Evolutionary conservation across 2,329 filamentous ascomycete genomes (phyloP), one percentile per base, ranked within the genome.

Genomic region (Trichophyton schoenleinii): DNA sequence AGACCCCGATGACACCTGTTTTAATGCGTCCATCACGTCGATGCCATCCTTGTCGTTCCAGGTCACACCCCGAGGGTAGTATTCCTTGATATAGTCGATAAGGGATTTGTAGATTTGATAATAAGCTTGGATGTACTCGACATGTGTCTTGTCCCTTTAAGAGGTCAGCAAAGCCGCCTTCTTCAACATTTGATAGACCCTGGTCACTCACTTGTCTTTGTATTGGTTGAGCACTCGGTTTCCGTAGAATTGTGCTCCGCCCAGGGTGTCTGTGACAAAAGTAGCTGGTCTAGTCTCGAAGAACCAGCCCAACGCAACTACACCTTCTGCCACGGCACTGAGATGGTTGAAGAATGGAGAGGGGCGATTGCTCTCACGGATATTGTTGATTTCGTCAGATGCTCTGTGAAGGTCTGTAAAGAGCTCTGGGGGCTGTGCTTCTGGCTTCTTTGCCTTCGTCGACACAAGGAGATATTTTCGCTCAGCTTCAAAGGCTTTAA

Each of bases 181-280:
- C 18, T 15, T 15, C 31, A 25, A 31, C 31, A 28, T 15, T 49
- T 9, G 0, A 31, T 11, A 13, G 28, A 15, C 4, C 15, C 15
- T 3, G 22, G 58, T 15, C 31, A 64, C 81, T 67, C 72, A 87
- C 85, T 84, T 87, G 65, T 88, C 91, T 76, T 95, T 96, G 74
- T 88, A 86, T 68, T 95, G 88, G 76, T 91, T 95, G 67, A 97
- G 78, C 42, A 99, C 89, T 68, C 91, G 85, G 78, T 99, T 97
- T 38, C 94, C 94, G 69, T 89, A 96, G 78, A 95, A 95, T 72
- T 97, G 87, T 46, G 91, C 89, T 58, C 90, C 87, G 34, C 87
- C 86, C 20, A 95, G 80, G 63, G 87, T 87, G 67, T 96, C 91
- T 55, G 86, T 86, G 55, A 97, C 87, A 69, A 91, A 89, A 70